Evolutionary conservation across 768 basidiomycete species (phyloP), one percentile per base, ranked within the genome.

Genomic region (Xanthoconium purpureum): DNA sequence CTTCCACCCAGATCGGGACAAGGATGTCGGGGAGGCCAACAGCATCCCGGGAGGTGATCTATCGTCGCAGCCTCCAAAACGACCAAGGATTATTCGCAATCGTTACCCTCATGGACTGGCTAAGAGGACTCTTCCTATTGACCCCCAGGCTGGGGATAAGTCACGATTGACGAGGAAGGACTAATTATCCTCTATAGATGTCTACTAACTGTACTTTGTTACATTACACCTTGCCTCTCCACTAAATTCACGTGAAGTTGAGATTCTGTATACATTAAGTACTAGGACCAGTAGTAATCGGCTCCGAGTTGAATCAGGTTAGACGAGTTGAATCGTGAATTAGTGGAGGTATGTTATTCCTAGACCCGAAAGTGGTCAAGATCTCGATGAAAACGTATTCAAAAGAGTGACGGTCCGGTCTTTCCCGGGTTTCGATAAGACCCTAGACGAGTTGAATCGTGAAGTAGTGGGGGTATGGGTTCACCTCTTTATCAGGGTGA

Each of bases 401-500:
- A 35, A 35, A 35, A 8, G 33, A 35, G 33, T 12, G 33, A 35
- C 9, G 33, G 6, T 35, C 12, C 12, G 33, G 33, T 35, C 3
- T 35, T 35, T 35, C 24, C 24, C 24, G 33, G 33, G 33, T 35
- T 9, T 35, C 33, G 12, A 35, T 9, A 3, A 5, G 33, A 35
- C 33, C 33, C 33, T 64, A 63, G 53, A 65, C 76, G 80, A 78
- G 78, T 80, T 77, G 77, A 79, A 80, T 81, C 80, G 79, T 58
- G 49, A 46, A 15, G 38, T 47, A 47, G 54, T 28, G 37, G 18
- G 39, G 37, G 48, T 24, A 40, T 47, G 45, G n/a, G 20, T 33
- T 67, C 56, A 67, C 51, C 59, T 67, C 71, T 86, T 91, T 49
- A 95, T 91, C 54, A 95, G 79, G 17, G 89, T 91, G 60, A 94